These are phyloP conservation scores for Graphiopsis chlorocephala DNA, from an alignment of 2,329 filamentous ascomycete genomes.

Conservation along the genomic window DNA sequence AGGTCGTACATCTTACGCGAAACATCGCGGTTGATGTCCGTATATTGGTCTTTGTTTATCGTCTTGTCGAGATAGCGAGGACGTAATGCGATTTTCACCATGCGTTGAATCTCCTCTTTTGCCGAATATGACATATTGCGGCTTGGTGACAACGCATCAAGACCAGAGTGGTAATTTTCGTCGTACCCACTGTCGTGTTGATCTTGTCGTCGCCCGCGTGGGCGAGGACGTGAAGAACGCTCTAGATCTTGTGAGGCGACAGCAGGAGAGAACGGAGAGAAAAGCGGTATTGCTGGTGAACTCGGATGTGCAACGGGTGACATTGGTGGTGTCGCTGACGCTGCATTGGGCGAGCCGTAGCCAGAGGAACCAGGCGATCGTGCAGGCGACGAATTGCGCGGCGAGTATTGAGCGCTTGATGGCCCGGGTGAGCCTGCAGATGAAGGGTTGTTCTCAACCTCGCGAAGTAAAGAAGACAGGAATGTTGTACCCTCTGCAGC, in stretches of 20 bases:
- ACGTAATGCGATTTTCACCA: conserved; percentile 79
- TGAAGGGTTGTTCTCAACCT: conserved; percentile 65
- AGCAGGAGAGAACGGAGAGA: conserved; percentile 59
- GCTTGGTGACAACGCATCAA: conserved; percentile 30
- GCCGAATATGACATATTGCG: conserved; percentile 69
- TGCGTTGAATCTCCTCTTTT: conserved; percentile 83
- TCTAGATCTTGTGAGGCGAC: conserved; percentile 27
- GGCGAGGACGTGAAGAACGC: conserved; percentile 6
- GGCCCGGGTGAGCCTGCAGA: conserved; percentile 36
- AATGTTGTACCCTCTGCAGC: conserved; percentile 67
- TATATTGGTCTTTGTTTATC: conserved; percentile 86
- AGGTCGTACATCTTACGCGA: conserved; percentile 82
- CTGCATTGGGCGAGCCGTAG: conserved; percentile 9
- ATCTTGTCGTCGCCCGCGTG: conserved; percentile 24
- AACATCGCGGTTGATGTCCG: conserved; percentile 83
- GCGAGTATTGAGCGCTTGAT: conserved; percentile 36
- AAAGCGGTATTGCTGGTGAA: conserved; percentile 58
- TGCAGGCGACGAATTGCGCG: conserved; percentile 57
- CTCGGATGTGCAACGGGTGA: conserved; percentile 71
- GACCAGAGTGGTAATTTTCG: conserved; percentile 28
- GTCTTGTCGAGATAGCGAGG: conserved; percentile 77
- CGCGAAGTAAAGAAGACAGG: conserved; percentile 79
- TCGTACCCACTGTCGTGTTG: conserved; percentile 22
- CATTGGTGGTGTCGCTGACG: conserved; percentile 53
- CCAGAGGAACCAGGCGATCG: conserved; percentile 58